phyloP scores from a whole-genome alignment of 208 protist genomes.

The Acanthamoeba royreba region DNA sequence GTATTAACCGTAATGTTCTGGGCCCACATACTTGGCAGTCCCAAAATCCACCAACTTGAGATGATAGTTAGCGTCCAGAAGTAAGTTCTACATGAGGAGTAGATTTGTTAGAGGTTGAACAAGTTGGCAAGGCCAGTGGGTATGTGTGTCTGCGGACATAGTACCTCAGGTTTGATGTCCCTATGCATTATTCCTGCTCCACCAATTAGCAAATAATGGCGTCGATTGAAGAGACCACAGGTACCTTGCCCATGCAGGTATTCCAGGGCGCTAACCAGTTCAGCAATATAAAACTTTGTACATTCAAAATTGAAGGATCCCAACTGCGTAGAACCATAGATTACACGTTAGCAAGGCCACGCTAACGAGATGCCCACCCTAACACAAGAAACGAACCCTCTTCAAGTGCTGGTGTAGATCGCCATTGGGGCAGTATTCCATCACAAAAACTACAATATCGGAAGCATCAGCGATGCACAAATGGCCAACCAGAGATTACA shows the following conservation, averaged over 20 bases:
- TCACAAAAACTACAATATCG: not conserved
- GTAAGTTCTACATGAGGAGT: not conserved
- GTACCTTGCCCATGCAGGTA: not conserved
- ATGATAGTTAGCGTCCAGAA: not conserved
- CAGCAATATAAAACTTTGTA: not conserved
- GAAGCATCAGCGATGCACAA: not conserved
- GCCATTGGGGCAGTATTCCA: constrained; percentile 22
- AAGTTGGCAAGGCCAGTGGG: not conserved
- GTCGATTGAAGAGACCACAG: not conserved
- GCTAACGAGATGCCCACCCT: not conserved
- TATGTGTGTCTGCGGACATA: too few species aligned
- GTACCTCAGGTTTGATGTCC: not conserved
- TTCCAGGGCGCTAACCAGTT: not conserved
- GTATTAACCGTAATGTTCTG: not conserved
- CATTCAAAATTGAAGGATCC: not conserved
- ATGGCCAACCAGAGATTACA: not conserved
- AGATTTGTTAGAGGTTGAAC: not conserved
- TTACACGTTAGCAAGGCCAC: not conserved
- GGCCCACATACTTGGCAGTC: not conserved
- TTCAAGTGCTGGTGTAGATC: not conserved
- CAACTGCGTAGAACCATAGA: not conserved
- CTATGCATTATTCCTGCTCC: not conserved
- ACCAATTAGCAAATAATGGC: not conserved
- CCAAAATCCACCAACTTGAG: constrained; percentile 38
- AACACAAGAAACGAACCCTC: not conserved